Evolutionary conservation across 2,329 filamentous ascomycete species (phyloP).

Genomic region (Uncinocarpus reesii): DNA sequence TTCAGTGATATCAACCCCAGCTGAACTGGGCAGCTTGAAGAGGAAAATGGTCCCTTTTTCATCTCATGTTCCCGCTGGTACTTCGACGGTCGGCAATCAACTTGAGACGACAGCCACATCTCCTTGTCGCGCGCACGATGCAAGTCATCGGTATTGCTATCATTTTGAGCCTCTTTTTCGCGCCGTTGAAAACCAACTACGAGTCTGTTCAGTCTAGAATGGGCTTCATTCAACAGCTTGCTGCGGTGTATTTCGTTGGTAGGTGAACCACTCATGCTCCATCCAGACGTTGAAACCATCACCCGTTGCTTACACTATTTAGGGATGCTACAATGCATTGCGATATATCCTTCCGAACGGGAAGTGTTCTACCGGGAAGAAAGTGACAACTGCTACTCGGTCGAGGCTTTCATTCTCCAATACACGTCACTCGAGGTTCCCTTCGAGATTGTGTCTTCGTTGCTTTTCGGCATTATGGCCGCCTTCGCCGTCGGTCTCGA

Average conservation of each 20-base stretch:
- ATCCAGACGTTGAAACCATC: not conserved
- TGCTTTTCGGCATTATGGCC: slow-evolving; percentile 56
- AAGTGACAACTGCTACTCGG: slow-evolving; percentile 60
- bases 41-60: slow-evolving; percentile 53
- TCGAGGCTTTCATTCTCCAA: slow-evolving; percentile 59
- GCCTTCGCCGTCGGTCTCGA: slow-evolving; percentile 57
- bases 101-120: slow-evolving; percentile 53
- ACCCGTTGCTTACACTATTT: too few species aligned
- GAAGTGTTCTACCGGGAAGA: slow-evolving; percentile 70
- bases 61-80: slow-evolving; percentile 55
- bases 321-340: slow-evolving; percentile 72
- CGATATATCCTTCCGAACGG: slow-evolving; percentile 59
- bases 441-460: slow-evolving; percentile 55
- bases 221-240: slow-evolving; percentile 62
- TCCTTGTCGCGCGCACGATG: slow-evolving; percentile 55
- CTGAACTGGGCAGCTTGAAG: slow-evolving; percentile 59
- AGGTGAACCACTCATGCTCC: slow-evolving; percentile 11
- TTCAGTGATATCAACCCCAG: slow-evolving; percentile 52
- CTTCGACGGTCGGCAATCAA: slow-evolving; percentile 59
- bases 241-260: slow-evolving; percentile 41
- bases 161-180: slow-evolving; percentile 59
- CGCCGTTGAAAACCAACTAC: slow-evolving; percentile 59
- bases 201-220: slow-evolving; percentile 61
- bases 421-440: slow-evolving; percentile 63
- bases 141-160: slow-evolving; percentile 56